Conservation (phyloP, 2,329 filamentous ascomycete genomes). For the Chrysoporthe deuterocubensis region DNA sequence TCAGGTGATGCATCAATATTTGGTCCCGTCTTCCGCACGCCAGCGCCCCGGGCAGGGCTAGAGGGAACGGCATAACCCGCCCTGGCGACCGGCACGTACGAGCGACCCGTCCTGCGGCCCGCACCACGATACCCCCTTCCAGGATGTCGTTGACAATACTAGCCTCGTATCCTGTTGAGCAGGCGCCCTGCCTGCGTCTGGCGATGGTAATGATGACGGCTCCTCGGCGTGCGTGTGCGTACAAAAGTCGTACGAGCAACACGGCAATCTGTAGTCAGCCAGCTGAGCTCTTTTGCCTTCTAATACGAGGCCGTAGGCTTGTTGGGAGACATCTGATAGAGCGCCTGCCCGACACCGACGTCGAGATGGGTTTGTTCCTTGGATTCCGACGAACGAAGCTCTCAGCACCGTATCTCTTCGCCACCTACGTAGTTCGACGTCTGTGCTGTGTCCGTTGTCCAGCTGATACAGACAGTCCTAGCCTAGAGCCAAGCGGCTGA, state of each 20-base stretch:
- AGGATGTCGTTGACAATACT: not conserved
- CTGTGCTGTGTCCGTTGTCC: too few relatives aligned
- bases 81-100: not conserved
- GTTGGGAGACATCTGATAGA: not conserved
- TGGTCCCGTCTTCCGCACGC: not conserved
- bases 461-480: too few relatives aligned
- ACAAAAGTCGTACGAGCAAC: too few relatives aligned
- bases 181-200: not conserved
- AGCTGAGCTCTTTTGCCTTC: not conserved
- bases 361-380: too few relatives aligned
- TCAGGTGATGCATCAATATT: slow-evolving; percentile 3
- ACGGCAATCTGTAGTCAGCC: not conserved
- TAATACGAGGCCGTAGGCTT: not conserved
- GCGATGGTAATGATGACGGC: not conserved
- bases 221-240: not conserved
- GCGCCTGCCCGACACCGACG: too few relatives aligned
- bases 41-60: not conserved
- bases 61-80: not conserved
- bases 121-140: not conserved
- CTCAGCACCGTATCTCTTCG: too few relatives aligned
- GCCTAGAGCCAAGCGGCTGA: too few relatives aligned
- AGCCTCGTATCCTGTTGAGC: not conserved
- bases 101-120: slow-evolving; percentile 2
- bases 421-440: too few relatives aligned
- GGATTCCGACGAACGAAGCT: too few relatives aligned